Conservation (phyloP, 805 yeast species). For the Schwanniomyces pseudopolymorphus region DNA sequence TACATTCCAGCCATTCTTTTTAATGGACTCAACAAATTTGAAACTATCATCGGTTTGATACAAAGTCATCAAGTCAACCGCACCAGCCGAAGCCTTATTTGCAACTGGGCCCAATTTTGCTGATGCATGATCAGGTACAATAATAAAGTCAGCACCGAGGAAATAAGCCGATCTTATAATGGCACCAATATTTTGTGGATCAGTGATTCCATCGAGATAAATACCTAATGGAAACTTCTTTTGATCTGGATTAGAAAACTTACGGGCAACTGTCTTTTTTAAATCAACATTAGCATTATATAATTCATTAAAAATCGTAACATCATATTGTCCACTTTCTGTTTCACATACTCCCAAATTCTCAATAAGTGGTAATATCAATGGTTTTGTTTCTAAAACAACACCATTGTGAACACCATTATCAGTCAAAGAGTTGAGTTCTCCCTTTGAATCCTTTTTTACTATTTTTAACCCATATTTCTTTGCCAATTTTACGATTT, state of each 20-base stretch:
- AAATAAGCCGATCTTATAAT: conserved; percentile 76
- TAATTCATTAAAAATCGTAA: conserved; percentile 16
- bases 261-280: conserved; percentile 17
- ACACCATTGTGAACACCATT: conserved; percentile 81
- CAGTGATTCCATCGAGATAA: conserved; percentile 75
- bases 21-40: conserved; percentile 56
- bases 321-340: conserved; percentile 16
- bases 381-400: conserved; percentile 65
- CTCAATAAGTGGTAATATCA: conserved; percentile 32
- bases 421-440: conserved; percentile 57
- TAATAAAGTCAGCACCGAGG: conserved; percentile 79
- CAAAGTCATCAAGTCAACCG: conserved; percentile 70
- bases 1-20: conserved; percentile 66
- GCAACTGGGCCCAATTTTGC: conserved; percentile 78
- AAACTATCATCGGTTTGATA: conserved; percentile 59
- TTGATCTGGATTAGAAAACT: conserved; percentile 3
- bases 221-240: conserved; percentile 61
- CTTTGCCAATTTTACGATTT: conserved; percentile 49
- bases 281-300: conserved; percentile 11
- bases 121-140: conserved; percentile 65
- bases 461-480: conserved; percentile 39
- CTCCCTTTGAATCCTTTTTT: conserved; percentile 43
- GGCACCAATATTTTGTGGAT: conserved; percentile 88
- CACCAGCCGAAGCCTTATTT: conserved; percentile 81
- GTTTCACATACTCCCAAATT: conserved; percentile 26